phyloP scores from a whole-genome alignment of 1,284 basidiomycete species.

The Cutaneotrichosporon cyanovorans region DNA sequence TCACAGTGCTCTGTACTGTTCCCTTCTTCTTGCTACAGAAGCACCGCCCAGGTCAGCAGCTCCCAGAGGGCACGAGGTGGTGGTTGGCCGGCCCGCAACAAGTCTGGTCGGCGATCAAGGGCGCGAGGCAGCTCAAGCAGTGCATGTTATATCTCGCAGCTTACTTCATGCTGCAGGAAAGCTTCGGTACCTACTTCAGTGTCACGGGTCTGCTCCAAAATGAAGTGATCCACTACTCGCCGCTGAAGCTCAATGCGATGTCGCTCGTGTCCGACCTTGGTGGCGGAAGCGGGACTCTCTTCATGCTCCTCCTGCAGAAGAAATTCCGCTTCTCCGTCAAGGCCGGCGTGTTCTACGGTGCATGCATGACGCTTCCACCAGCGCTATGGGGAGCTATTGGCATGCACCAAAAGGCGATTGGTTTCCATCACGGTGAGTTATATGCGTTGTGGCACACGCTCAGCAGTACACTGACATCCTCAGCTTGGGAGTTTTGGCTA shows the following conservation, averaged over 20 bases:
- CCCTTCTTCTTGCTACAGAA: constrained; percentile 15
- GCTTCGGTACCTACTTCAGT: constrained; percentile 7
- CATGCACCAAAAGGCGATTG: constrained; percentile 8
- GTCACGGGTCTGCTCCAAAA: constrained; percentile 12
- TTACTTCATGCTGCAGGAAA: constrained; percentile 8
- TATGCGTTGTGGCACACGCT: neutral
- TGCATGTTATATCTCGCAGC: constrained; percentile 13
- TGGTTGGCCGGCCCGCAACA: constrained; percentile 11
- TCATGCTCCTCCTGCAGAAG: constrained; percentile 13
- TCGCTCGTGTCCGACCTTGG: constrained; percentile 9
- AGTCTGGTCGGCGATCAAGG: constrained; percentile 12
- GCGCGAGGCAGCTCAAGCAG: constrained; percentile 11
- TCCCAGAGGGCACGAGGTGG: constrained; percentile 9
- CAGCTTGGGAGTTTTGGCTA: constrained; percentile 17
- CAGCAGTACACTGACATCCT: neutral
- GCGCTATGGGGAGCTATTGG: constrained; percentile 18
- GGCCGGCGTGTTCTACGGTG: neutral
- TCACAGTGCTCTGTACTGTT: constrained; percentile 7
- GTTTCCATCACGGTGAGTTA: constrained; percentile 19
- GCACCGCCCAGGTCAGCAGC: constrained; percentile 15
- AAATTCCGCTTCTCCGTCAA: constrained; percentile 10
- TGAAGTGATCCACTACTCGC: constrained; percentile 15
- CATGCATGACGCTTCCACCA: neutral
- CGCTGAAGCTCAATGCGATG: constrained; percentile 9
- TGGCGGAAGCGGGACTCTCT: constrained; percentile 14